Evolutionary conservation across 129 eudicot genomes (phyloP), one percentile per base, ranked within the genome.

Genomic region (Chrysanthemum makinoi): DNA sequence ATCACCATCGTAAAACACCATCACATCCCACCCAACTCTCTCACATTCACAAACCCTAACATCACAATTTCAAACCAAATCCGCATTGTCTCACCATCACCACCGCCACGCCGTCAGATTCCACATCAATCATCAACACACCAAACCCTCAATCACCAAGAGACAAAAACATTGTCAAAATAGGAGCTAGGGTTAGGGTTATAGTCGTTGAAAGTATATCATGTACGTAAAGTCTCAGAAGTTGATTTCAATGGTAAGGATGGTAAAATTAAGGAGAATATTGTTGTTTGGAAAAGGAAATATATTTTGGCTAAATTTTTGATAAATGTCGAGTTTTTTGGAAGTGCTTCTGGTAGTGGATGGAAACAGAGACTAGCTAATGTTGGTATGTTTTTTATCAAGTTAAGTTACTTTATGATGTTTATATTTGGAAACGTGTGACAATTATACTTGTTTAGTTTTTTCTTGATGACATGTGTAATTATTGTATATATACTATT

Each of bases 321-420:
- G 2, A 83, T 72, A 61, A 92, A 92, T 35, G 80, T 92, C 60
- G 91, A 87, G 84, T 72, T 93, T 92, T 44, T 44, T 80, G 64
- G 86, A 78, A 11, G 84, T 70, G 12, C 97, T 15, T 94, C 82
- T 35, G 97, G 96, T 65, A 88, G 86, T 80, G 97, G 97, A 68
- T 80, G 91, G 96, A 88, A 88, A 75, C 96, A 91, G 73, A 73
- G 68, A 44, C 82, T 91, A 53, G 90, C 95, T 4, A 77, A 86
- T 64, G 83, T 88, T 83, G 97, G 96, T 89, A 72, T 76, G 77
- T 20, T 3, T 14, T 14, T 22, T 22, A 22, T 22, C 24, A 22
- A 22, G 11, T 75, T n/a, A 4, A 26, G 2, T 65, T 51, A 51
- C 54, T 58, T 71, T 10, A 15, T 57, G 39, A 10, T 18, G 51